phyloP scores from a whole-genome alignment of 169 alveolate genomes.

The Plasmodium adleri region DNA sequence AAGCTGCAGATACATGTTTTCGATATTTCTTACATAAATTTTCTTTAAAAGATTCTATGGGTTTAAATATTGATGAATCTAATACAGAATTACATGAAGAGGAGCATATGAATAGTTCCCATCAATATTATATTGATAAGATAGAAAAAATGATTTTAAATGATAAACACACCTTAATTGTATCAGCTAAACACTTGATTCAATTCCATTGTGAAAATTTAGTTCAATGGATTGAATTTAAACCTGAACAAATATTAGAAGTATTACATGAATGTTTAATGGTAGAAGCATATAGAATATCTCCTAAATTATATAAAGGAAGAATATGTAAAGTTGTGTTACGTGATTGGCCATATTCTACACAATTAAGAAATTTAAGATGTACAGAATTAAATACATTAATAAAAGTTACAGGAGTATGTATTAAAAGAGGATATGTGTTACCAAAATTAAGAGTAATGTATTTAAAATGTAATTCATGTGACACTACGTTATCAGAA shows the following conservation, averaged over 20 bases:
- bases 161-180: slow-evolving; percentile 85
- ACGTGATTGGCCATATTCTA: slow-evolving; percentile 93
- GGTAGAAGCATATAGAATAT: slow-evolving; percentile 85
- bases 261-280: slow-evolving; percentile 88
- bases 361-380: slow-evolving; percentile 94
- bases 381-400: slow-evolving; percentile 95
- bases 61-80: slow-evolving; percentile 68
- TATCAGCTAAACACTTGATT: slow-evolving; percentile 88
- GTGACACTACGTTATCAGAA: slow-evolving; percentile 86
- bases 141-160: slow-evolving; percentile 90
- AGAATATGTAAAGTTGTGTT: slow-evolving; percentile 89
- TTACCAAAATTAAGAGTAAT: slow-evolving; percentile 94
- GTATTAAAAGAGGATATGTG: slow-evolving; percentile 95
- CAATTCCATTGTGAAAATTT: slow-evolving; percentile 87
- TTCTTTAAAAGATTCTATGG: slow-evolving; percentile 80
- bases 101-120: slow-evolving; percentile 42
- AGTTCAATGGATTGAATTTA: slow-evolving; percentile 86
- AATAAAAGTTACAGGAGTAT: slow-evolving; percentile 94
- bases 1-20: slow-evolving; percentile 88
- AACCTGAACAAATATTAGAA: slow-evolving; percentile 86
- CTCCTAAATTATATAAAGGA: slow-evolving; percentile 84
- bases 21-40: slow-evolving; percentile 81
- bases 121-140: slow-evolving; percentile 85
- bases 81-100: slow-evolving; percentile 76
- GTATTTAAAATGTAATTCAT: slow-evolving; percentile 90